phyloP scores from a whole-genome alignment of 768 basidiomycete species.

The Suillus weaverae region DNA sequence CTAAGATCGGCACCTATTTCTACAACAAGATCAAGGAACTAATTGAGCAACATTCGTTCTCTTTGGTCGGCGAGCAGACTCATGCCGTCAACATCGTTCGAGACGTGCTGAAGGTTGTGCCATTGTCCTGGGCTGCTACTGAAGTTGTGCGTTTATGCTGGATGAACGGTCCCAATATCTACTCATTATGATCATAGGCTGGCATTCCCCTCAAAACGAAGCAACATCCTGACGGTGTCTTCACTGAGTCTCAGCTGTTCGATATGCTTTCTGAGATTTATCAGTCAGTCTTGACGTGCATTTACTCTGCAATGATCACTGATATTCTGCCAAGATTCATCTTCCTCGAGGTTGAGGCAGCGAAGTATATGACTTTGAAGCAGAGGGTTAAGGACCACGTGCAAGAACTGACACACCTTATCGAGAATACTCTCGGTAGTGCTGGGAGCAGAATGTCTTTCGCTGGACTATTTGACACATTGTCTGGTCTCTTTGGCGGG shows the following conservation, averaged over 20 bases:
- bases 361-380: constrained; percentile 56
- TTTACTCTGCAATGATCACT: background rate
- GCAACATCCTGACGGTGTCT: constrained; percentile 50
- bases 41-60: constrained; percentile 52
- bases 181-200: constrained; percentile 43
- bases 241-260: constrained; percentile 62
- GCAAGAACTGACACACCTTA: constrained; percentile 51
- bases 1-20: constrained; percentile 61
- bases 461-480: constrained; percentile 45
- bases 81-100: constrained; percentile 63
- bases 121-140: constrained; percentile 67
- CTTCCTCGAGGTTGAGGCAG: constrained; percentile 69
- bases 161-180: background rate
- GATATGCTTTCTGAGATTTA: constrained; percentile 72
- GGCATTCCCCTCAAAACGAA: constrained; percentile 68
- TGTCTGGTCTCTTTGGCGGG: constrained; percentile 46
- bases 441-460: constrained; percentile 40
- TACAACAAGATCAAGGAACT: constrained; percentile 61
- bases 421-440: constrained; percentile 50
- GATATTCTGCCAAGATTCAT: constrained; percentile 52
- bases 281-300: constrained; percentile 37
- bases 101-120: constrained; percentile 64
- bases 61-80: constrained; percentile 52
- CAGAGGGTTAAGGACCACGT: constrained; percentile 53
- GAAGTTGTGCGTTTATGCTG: constrained; percentile 54